These are phyloP conservation scores for Cyamopsis tetragonoloba DNA, from an alignment of 306 rosid genomes.

Conservation along the genomic window DNA sequence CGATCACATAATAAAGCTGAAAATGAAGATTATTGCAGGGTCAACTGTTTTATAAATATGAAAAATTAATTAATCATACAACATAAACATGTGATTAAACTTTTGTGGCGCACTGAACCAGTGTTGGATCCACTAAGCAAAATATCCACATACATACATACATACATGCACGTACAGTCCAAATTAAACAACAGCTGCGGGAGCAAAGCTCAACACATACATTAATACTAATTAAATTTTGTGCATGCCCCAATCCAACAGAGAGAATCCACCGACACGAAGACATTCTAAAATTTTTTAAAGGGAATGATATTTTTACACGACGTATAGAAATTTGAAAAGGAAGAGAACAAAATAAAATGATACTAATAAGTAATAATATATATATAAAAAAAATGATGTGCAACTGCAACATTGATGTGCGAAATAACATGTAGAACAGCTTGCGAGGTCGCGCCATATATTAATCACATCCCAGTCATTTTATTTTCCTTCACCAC, in stretches of 20 bases:
- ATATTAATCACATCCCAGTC: not conserved
- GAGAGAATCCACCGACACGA: slow-evolving; percentile 12
- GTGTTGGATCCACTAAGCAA: not conserved
- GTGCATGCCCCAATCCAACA: not conserved
- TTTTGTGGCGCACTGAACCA: not conserved
- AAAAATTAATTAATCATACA: not conserved
- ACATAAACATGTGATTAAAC: not conserved
- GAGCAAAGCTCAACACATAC: not conserved
- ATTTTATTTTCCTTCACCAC: not conserved
- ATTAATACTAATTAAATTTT: too few relatives aligned
- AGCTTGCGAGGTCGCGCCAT: too few relatives aligned
- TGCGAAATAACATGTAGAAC: too few relatives aligned
- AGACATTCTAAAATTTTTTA: too few relatives aligned
- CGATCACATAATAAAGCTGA: too few relatives aligned
- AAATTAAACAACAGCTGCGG: not conserved
- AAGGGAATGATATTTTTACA: too few relatives aligned
- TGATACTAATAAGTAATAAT: too few relatives aligned
- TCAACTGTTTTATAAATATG: not conserved
- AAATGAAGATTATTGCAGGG: not conserved
- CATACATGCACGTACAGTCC: too few relatives aligned
- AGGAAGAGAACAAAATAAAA: too few relatives aligned
- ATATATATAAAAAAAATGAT: too few relatives aligned
- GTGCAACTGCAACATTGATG: too few relatives aligned
- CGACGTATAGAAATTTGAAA: too few relatives aligned
- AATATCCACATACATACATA: not conserved